phyloP scores from a whole-genome alignment of 257 asterid genomes.

The Solanum clarkiae region DNA sequence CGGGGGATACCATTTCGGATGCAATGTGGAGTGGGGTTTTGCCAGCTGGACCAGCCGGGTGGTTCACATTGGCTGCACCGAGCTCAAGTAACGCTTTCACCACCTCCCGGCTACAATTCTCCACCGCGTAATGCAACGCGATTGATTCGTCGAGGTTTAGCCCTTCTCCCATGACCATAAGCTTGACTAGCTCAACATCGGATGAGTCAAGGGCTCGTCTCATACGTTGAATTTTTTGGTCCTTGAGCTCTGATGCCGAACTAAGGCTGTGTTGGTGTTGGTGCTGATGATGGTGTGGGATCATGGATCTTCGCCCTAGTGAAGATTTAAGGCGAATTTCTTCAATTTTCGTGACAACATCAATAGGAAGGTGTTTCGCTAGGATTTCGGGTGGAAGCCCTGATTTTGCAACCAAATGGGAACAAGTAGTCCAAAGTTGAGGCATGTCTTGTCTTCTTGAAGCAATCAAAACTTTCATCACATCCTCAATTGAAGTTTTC shows the following conservation, averaged over 20 bases:
- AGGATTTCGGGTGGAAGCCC: conserved; percentile 79
- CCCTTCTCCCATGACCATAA: conserved; percentile 99
- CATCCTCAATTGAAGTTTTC: conserved; percentile 87
- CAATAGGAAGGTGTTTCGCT: conserved; percentile 77
- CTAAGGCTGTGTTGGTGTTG: conserved; percentile 32
- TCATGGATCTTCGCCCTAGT: conserved; percentile 38
- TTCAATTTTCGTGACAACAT: conserved; percentile 66
- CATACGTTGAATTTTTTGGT: conserved; percentile 82
- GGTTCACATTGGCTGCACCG: conserved; percentile 88
- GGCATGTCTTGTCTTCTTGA: conserved; percentile 90
- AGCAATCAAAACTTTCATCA: conserved; percentile 77
- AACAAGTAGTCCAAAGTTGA: conserved; percentile 77
- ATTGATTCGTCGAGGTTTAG: conserved; percentile 71
- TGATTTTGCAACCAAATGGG: conserved; percentile 82
- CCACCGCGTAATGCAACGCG: conserved; percentile 77
- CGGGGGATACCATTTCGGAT: conserved; percentile 94
- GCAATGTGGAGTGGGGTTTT: conserved; percentile 78
- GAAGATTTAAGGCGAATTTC: conserved; percentile 77
- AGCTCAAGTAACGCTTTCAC: conserved; percentile 82
- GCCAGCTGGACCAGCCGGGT: conserved; percentile 75
- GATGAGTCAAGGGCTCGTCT: conserved; percentile 88
- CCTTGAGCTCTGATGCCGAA: conserved; percentile 40
- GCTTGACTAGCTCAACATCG: conserved; percentile 86
- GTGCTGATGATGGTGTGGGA: conserved; percentile 35
- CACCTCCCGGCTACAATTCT: conserved; percentile 75